Conservation (phyloP, 2,329 filamentous ascomycete species). For the Fonsecaea pedrosoi region DNA sequence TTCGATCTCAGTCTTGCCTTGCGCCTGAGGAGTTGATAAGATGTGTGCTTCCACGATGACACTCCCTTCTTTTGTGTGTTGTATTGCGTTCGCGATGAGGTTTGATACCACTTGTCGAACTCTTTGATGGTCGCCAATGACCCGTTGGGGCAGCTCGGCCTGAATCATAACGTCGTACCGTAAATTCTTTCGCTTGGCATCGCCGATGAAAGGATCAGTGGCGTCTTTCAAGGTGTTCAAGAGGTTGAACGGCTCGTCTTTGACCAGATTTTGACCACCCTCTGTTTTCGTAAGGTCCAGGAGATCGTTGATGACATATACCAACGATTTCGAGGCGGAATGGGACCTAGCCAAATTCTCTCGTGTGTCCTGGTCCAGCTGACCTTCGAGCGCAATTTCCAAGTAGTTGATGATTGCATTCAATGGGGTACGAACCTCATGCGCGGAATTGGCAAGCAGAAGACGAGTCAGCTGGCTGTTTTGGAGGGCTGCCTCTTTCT, state of each 20-base stretch:
- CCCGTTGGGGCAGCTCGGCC: constrained; percentile 70
- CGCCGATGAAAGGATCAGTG: constrained; percentile 73
- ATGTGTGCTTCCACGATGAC: constrained; percentile 75
- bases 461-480: constrained; percentile 80
- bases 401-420: constrained; percentile 96
- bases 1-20: constrained; percentile 68
- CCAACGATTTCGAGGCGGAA: constrained; percentile 88
- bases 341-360: constrained; percentile 85
- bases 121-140: constrained; percentile 79
- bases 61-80: constrained; percentile 72
- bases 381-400: constrained; percentile 85
- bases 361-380: constrained; percentile 78
- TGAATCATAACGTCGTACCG: constrained; percentile 71
- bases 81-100: constrained; percentile 81
- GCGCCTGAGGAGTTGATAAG: constrained; percentile 45
- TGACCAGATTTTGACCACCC: constrained; percentile 77
- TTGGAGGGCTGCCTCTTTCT: constrained; percentile 84
- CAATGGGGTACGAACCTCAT: constrained; percentile 87
- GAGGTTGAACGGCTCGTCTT: constrained; percentile 80
- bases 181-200: constrained; percentile 78
- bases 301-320: constrained; percentile 93
- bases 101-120: constrained; percentile 86
- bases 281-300: constrained; percentile 88
- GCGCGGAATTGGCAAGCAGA: constrained; percentile 84
- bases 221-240: constrained; percentile 75